These are phyloP conservation scores for Tuber umbilicatum DNA, from an alignment of 495 filamentous ascomycete genomes.

Conservation along the genomic window DNA sequence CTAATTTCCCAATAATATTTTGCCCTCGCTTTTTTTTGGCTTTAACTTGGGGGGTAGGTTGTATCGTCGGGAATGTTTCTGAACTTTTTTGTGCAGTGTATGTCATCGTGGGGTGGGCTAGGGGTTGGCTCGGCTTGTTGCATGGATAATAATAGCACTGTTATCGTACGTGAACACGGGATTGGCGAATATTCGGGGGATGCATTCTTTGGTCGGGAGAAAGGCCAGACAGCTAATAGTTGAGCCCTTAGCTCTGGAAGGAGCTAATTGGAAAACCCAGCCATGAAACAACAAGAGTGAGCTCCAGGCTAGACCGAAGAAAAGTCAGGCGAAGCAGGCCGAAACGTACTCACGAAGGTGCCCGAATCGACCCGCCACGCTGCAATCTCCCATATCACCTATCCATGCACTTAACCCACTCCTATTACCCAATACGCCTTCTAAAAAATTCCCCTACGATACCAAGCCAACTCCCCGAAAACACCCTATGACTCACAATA, in stretches of 20 bases:
- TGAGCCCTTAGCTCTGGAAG: neutral
- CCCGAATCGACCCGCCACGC: neutral
- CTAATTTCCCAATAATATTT: neutral
- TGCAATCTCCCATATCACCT: neutral
- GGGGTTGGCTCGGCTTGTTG: neutral
- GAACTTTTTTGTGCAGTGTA: neutral
- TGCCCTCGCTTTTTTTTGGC: neutral
- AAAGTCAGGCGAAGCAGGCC: neutral
- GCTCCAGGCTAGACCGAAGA: neutral
- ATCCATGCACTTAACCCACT: neutral
- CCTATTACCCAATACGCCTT: neutral
- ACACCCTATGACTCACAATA: slow-evolving; percentile 1
- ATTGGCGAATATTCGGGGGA: neutral
- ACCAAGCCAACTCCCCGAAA: neutral
- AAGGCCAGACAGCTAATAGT: neutral
- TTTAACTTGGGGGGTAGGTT: neutral
- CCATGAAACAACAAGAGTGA: neutral
- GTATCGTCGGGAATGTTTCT: neutral
- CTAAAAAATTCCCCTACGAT: neutral
- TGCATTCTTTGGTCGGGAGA: neutral
- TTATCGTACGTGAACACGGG: neutral
- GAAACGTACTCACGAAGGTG: neutral
- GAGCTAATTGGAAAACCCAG: neutral
- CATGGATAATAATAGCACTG: too few relatives aligned
- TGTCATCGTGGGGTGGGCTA: neutral